Conservation (phyloP, 73 alveolate species). For the Paraurostyla sp. region DNA sequence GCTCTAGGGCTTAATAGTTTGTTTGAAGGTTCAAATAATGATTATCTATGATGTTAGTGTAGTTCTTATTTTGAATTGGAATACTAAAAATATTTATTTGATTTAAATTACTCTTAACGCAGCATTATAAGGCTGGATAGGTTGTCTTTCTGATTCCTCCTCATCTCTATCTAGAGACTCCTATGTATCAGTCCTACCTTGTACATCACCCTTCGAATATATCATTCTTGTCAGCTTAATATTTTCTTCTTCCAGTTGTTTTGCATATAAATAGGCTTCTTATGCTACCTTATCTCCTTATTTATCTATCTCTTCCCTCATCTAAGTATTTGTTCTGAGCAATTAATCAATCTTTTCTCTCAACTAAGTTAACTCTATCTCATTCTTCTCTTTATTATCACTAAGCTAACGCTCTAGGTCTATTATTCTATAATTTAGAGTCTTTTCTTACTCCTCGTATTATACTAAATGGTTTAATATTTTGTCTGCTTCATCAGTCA, state of each 20-base stretch:
- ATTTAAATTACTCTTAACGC: slow-evolving; percentile 1
- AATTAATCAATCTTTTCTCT: neutral
- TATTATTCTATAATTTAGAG: neutral
- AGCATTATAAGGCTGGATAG: too few relatives aligned
- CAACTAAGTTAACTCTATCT: neutral
- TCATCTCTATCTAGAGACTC: neutral
- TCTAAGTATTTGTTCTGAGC: neutral
- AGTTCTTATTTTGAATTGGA: too few relatives aligned
- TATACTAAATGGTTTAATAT: neutral
- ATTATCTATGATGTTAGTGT: too few relatives aligned
- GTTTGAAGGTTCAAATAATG: too few relatives aligned
- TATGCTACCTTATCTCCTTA: neutral
- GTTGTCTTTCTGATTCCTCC: neutral
- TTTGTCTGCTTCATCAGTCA: neutral
- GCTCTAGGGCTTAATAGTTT: too few relatives aligned
- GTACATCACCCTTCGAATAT: neutral
- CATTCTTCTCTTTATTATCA: neutral
- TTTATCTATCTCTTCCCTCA: neutral
- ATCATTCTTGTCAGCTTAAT: neutral
- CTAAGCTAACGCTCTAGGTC: neutral
- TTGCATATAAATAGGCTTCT: slow-evolving; percentile 14
- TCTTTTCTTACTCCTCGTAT: neutral
- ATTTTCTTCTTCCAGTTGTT: slow-evolving; percentile 1
- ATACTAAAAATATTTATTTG: neutral
- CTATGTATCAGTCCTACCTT: neutral